A percentile compares a stretch with the other conserved stretches of the same genome.
Evolutionary conservation across 2,329 filamentous ascomycete species (phyloP).

Genomic region (Dactylellina cionopaga): DNA sequence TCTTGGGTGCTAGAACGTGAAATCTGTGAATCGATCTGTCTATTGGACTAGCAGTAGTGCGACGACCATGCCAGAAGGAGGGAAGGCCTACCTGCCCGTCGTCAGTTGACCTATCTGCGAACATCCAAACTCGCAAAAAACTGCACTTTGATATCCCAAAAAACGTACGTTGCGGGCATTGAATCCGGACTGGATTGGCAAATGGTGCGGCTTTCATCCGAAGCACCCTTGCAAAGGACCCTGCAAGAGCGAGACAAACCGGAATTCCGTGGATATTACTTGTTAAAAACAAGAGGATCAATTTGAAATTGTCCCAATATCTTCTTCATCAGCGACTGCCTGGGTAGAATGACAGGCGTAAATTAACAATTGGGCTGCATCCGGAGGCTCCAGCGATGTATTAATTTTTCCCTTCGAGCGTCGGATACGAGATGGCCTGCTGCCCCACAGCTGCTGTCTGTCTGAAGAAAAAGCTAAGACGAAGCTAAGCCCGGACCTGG

Average conservation of each 20-base stretch:
- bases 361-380: neutral
- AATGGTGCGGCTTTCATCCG: conserved; percentile 24
- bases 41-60: neutral
- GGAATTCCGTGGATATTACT: conserved; percentile 11
- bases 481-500: conserved; percentile 5
- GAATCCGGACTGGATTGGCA: neutral
- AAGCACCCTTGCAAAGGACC: conserved; percentile 11
- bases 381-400: neutral
- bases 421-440: too few relatives aligned
- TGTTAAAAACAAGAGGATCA: neutral
- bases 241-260: neutral
- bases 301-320: neutral
- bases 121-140: too few relatives aligned
- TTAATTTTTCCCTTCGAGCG: neutral
- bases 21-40: too few relatives aligned
- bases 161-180: neutral
- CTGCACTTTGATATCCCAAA: neutral
- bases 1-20: too few relatives aligned
- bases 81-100: neutral
- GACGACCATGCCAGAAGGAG: neutral
- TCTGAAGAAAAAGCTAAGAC: too few relatives aligned
- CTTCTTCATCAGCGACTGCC: too few relatives aligned
- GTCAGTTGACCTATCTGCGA: neutral
- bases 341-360: too few relatives aligned
- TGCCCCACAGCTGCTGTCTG: too few relatives aligned